phyloP scores from a whole-genome alignment of 1,284 basidiomycete genomes.

The Taiwanofungus camphoratus region DNA sequence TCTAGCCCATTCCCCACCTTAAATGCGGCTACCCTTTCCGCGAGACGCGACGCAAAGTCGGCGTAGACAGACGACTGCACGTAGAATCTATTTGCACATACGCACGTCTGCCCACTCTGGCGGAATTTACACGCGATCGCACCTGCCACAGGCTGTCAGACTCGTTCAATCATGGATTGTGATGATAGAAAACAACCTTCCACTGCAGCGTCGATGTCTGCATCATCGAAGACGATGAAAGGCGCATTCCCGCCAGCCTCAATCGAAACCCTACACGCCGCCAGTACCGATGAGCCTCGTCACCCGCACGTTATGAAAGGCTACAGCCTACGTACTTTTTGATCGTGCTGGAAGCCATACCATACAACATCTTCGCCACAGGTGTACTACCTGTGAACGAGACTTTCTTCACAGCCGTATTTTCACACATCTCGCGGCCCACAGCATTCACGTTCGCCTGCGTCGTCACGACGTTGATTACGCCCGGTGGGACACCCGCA shows the following conservation, averaged over 20 bases:
- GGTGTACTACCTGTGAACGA: constrained; percentile 93
- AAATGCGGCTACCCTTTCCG: constrained; percentile 83
- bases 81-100: constrained; percentile 83
- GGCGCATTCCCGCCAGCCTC: constrained; percentile 90
- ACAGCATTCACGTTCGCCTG: constrained; percentile 77
- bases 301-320: not conserved
- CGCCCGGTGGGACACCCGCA: constrained; percentile 91
- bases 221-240: constrained; percentile 97
- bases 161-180: not conserved
- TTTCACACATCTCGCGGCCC: constrained; percentile 80
- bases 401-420: constrained; percentile 75
- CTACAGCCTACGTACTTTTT: constrained; percentile 68
- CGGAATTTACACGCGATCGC: constrained; percentile 92
- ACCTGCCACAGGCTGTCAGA: constrained; percentile 33
- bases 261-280: constrained; percentile 79
- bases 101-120: constrained; percentile 85
- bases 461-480: constrained; percentile 92
- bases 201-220: constrained; percentile 92
- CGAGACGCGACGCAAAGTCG: constrained; percentile 79
- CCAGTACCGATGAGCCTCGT: constrained; percentile 6
- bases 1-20: constrained; percentile 90
- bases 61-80: constrained; percentile 84
- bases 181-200: constrained; percentile 41
- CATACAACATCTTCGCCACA: constrained; percentile 88
- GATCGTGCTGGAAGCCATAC: constrained; percentile 78